Percentiles rank a stretch among this genome's conserved stretches.
Conservation (phyloP, 345 rosid genomes). For the thale cress (Arabidopsis thaliana) region DNA sequence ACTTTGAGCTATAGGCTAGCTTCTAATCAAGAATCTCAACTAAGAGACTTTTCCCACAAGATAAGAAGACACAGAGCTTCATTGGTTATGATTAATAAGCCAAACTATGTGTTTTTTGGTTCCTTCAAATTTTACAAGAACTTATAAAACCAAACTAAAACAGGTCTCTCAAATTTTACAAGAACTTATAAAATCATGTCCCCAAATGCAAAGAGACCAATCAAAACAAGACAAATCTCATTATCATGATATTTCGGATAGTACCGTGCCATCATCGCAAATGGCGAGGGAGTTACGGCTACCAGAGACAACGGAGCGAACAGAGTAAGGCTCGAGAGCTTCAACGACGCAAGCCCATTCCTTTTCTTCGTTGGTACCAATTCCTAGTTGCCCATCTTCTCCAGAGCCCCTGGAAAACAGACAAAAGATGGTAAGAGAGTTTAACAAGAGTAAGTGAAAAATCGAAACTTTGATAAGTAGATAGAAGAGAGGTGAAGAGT, state of each 20-base stretch:
- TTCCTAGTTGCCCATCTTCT: slow-evolving; percentile 97
- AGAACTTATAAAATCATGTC: not conserved
- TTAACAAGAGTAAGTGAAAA: slow-evolving; percentile 28
- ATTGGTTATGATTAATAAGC: not conserved
- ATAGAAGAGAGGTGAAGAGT: slow-evolving; percentile 19
- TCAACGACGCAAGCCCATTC: slow-evolving; percentile 76
- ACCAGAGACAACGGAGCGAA: slow-evolving; percentile 92
- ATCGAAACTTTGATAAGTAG: slow-evolving; percentile 27
- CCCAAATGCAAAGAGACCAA: not conserved
- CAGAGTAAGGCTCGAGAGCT: slow-evolving; percentile 73
- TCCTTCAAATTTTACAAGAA: slow-evolving; percentile 13
- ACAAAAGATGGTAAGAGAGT: slow-evolving; percentile 1
- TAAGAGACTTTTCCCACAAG: not conserved
- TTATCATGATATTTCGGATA: not conserved
- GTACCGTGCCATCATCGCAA: slow-evolving; percentile 89
- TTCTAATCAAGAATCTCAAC: slow-evolving; percentile 19
- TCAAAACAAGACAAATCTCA: slow-evolving; percentile 8
- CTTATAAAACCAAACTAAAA: not conserved
- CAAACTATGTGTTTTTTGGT: slow-evolving; percentile 11
- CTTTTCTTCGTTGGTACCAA: slow-evolving; percentile 81
- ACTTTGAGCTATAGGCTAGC: not conserved
- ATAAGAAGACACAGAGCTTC: slow-evolving; percentile 27
- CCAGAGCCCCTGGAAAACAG: slow-evolving; percentile 81
- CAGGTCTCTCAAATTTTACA: not conserved
- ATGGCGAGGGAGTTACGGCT: slow-evolving; percentile 99